Percentiles rank a stretch among this genome's conserved stretches.
Evolutionary conservation across 345 rosid species (phyloP).

Genomic region (Citrus unshiu): DNA sequence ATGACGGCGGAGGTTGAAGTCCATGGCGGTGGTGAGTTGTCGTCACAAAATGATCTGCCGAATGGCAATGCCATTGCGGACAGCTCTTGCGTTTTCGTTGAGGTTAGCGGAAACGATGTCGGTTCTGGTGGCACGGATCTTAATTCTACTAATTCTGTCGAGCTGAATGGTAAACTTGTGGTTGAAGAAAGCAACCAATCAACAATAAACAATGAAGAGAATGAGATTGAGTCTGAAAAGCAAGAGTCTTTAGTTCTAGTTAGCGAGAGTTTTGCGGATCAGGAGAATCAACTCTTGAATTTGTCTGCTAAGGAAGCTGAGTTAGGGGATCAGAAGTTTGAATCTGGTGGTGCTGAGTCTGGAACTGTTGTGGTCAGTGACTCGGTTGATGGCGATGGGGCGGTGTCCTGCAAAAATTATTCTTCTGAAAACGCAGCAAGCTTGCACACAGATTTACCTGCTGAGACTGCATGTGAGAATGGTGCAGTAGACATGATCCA

Average conservation of each 20-base stretch:
- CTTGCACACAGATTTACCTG: neutral
- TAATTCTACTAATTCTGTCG: neutral
- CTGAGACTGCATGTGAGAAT: neutral
- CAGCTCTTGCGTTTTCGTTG: constrained; percentile 38
- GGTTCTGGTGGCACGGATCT: constrained; percentile 24
- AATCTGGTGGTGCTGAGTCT: constrained; percentile 5
- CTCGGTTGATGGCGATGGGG: neutral
- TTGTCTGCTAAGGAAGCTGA: constrained; percentile 1
- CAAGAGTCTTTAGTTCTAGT: neutral
- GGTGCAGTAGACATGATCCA: neutral
- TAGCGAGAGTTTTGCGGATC: constrained; percentile 7
- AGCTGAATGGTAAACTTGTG: neutral
- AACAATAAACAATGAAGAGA: neutral
- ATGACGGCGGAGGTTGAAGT: constrained; percentile 59
- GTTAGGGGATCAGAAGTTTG: constrained; percentile 9
- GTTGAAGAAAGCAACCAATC: neutral
- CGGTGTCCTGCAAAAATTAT: neutral
- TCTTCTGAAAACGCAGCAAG: neutral
- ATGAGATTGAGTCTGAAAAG: neutral
- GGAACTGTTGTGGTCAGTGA: neutral
- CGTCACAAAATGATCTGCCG: constrained; percentile 32
- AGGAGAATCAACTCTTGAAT: constrained; percentile 7
- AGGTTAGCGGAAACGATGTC: constrained; percentile 26
- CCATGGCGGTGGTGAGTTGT: constrained; percentile 26
- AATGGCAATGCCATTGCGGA: constrained; percentile 39